phyloP scores from a whole-genome alignment of 139 green algal species.

The Microglena sp. region DNA sequence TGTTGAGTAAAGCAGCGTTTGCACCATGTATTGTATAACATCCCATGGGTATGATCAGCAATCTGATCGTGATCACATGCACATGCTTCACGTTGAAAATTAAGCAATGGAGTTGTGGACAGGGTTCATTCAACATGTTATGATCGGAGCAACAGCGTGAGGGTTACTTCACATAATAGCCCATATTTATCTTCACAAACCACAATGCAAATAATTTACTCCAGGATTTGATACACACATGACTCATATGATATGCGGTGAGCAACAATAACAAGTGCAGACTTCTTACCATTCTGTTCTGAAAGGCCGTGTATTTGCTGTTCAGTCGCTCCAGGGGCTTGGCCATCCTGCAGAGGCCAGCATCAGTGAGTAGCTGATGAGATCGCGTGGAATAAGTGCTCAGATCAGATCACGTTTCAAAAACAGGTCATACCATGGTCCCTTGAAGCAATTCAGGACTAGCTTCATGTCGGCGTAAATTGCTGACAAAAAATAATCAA shows the following conservation, averaged over 20 bases:
- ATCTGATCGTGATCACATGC: too few relatives aligned
- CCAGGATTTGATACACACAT: too few relatives aligned
- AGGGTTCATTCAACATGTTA: neutral
- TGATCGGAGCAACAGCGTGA: neutral
- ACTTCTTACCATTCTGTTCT: constrained; percentile 70
- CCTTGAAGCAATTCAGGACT: neutral
- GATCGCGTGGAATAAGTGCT: neutral
- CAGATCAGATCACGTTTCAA: neutral
- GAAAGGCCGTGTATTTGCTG: constrained; percentile 62
- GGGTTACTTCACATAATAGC: neutral
- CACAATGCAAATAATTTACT: too few relatives aligned
- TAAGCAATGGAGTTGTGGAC: neutral
- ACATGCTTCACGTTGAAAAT: too few relatives aligned
- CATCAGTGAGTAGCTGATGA: neutral
- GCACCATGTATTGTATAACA: too few relatives aligned
- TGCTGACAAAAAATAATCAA: neutral
- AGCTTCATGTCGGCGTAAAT: neutral
- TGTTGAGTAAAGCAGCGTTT: too few relatives aligned
- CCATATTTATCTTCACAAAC: neutral
- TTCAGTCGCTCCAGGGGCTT: constrained; percentile 63
- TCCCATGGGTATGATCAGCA: too few relatives aligned
- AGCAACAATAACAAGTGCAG: neutral
- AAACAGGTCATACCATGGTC: neutral
- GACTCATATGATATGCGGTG: neutral
- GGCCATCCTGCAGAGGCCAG: constrained; percentile 30